Base-by-base conservation (phyloP, 257 asterid species). In the Solanum paucissectum region DNA sequence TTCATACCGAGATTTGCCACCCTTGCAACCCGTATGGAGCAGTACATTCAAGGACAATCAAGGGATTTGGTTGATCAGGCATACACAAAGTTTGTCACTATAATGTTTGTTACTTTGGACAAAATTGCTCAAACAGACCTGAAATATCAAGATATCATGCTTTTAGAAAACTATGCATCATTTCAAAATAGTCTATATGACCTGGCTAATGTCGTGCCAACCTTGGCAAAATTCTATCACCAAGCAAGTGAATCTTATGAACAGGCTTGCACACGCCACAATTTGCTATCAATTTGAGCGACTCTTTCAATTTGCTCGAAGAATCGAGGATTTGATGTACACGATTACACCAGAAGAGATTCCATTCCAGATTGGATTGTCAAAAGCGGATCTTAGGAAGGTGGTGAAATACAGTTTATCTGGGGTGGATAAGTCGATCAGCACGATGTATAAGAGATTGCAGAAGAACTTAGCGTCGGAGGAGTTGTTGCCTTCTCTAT, bases 31-130 rank as follows among this genome's bases (percentile, higher is more conserved):
- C 99, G 99, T 88, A 97, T 97, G 99, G 99, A 97, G 93, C 99
- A 96, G 92, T 97, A 95, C 92, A 95, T 96, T 87, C 99, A 97
- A 90, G 99, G 99, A 84, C 98, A 95, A 88, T 95, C 99, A 7
- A 93, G 99, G 90, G 99, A 97, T 93, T 95, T 96, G 93, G 99
- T 97, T 77, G 99, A 97, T 92, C 99, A 97, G 93, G 99, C 99
- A 87, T 97, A 97, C 88, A 90, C 93, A 71, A 95, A 96, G 91
- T 89, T 95, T 88, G 99, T 96, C 55, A 94, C 97, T 23, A 93
- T 96, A 90, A 97, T 97, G 99, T 97, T 97, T 90, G 98, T 94
- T 89, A 97, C 99, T 79, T 88, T 96, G 94, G 99, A 97, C 89
- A 97, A 94, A 92, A 92, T 97, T 91, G 93, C 98, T 90, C 99